phyloP scores from a whole-genome alignment of 192 early-diverging fungal genomes.

The Entomortierella parvispora region DNA sequence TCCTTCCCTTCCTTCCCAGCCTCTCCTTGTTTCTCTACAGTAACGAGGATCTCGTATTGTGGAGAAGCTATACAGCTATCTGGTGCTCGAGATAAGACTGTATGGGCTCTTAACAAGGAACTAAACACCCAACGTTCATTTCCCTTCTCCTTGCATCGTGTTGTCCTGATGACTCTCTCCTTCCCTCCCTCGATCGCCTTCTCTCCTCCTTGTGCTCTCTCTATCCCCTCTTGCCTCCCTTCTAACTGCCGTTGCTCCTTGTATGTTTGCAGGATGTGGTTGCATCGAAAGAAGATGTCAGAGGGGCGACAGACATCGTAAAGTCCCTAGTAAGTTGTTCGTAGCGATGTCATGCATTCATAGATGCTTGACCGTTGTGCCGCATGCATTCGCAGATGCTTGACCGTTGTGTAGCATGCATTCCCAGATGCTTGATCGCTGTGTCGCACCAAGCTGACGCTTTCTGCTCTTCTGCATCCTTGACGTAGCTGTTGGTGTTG shows the following conservation, averaged over 20 bases:
- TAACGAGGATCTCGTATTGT: no score
- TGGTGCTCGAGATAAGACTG: no score
- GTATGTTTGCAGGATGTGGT: slow-evolving; percentile 40
- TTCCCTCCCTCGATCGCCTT: slow-evolving; percentile 1
- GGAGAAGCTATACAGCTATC: no score
- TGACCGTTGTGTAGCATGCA: background rate
- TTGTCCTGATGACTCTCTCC: background rate
- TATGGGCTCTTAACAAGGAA: no score
- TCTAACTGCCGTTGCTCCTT: background rate
- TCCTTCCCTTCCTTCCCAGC: background rate
- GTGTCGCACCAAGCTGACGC: background rate
- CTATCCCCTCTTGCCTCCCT: background rate
- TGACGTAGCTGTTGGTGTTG: slow-evolving; percentile 15
- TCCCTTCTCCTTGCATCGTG: background rate
- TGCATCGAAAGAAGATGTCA: slow-evolving; percentile 18
- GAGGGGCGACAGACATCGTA: slow-evolving; percentile 1
- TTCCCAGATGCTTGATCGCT: background rate
- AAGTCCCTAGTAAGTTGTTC: slow-evolving; percentile 34
- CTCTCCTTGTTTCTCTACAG: background rate
- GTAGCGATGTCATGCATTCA: no score
- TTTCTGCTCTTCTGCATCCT: background rate
- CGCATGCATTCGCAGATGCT: background rate
- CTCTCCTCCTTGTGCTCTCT: background rate
- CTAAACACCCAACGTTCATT: background rate
- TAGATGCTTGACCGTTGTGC: background rate